Evolutionary conservation across 192 early-diverging fungal genomes (phyloP).

Genomic region (Thamnidium elegans): DNA sequence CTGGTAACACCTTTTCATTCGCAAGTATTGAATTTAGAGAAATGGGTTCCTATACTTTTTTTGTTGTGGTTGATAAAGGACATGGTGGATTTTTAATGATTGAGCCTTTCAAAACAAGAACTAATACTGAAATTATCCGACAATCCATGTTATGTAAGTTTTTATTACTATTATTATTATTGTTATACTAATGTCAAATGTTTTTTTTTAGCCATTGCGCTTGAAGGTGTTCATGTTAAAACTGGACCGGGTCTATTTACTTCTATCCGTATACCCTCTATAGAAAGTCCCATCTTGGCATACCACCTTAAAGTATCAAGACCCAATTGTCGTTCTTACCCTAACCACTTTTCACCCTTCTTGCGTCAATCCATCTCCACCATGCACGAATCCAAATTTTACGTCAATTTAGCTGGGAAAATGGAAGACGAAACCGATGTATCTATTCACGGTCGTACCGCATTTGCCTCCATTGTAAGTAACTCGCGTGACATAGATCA

Average conservation of each 20-base stretch:
- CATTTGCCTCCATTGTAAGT: conserved; percentile 35
- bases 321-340: conserved; percentile 15
- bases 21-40: conserved; percentile 36
- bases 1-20: conserved; percentile 38
- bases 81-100: conserved; percentile 43
- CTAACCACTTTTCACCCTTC: conserved; percentile 46
- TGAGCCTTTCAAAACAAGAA: conserved; percentile 34
- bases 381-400: conserved; percentile 54
- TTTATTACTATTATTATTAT: background rate
- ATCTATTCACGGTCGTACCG: conserved; percentile 50
- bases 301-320: conserved; percentile 48
- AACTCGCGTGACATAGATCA: conserved; percentile 8
- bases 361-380: conserved; percentile 53
- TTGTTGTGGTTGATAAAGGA: conserved; percentile 37
- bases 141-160: conserved; percentile 41
- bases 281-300: conserved; percentile 50
- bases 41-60: conserved; percentile 39
- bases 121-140: conserved; percentile 22
- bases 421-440: conserved; percentile 32
- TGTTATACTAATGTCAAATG: background rate
- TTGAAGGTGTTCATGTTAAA: conserved; percentile 21
- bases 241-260: conserved; percentile 33
- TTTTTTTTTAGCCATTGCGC: conserved; percentile 12
- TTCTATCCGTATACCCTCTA: conserved; percentile 42
- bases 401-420: conserved; percentile 39